Percentiles rank a stretch among this genome's conserved stretches.
These are phyloP conservation scores for Phaseolus coccineus DNA, from an alignment of 331 rosid genomes.

Conservation along the genomic window DNA sequence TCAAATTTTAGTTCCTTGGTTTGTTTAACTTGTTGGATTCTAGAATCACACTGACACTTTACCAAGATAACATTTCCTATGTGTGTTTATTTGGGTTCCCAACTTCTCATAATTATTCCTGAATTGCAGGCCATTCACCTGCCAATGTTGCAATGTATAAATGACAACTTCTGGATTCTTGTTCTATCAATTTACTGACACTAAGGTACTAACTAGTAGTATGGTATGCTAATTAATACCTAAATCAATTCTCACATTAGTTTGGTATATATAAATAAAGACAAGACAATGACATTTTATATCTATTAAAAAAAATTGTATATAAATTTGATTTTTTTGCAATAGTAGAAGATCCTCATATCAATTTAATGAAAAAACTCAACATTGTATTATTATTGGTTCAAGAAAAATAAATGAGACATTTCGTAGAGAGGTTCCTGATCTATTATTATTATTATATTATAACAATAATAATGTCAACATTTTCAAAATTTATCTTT, in stretches of 20 bases:
- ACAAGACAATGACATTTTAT: too few species aligned
- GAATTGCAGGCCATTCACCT: background rate
- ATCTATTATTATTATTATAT: too few species aligned
- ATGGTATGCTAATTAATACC: slow-evolving; percentile 1
- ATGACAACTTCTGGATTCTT: background rate
- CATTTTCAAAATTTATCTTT: too few species aligned
- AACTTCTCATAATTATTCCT: slow-evolving; percentile 25
- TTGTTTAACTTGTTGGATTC: slow-evolving; percentile 45
- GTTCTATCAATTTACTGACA: background rate
- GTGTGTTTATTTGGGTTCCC: slow-evolving; percentile 37
- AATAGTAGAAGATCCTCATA: too few species aligned
- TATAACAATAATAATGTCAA: too few species aligned
- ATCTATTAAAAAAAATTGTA: too few species aligned
- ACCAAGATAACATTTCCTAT: background rate
- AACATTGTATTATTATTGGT: too few species aligned
- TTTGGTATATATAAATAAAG: too few species aligned
- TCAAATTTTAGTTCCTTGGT: slow-evolving; percentile 30
- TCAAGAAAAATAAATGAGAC: too few species aligned
- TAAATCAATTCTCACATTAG: background rate
- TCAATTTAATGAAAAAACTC: too few species aligned
- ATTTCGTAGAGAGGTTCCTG: too few species aligned
- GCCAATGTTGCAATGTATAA: slow-evolving; percentile 18
- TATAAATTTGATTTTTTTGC: too few species aligned
- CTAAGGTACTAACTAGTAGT: background rate
- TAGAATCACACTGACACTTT: slow-evolving; percentile 42